A percentile compares a stretch with the other conserved stretches of the same genome.
Conservation (phyloP, 441 rosid genomes). For the Populus hybrid region DNA sequence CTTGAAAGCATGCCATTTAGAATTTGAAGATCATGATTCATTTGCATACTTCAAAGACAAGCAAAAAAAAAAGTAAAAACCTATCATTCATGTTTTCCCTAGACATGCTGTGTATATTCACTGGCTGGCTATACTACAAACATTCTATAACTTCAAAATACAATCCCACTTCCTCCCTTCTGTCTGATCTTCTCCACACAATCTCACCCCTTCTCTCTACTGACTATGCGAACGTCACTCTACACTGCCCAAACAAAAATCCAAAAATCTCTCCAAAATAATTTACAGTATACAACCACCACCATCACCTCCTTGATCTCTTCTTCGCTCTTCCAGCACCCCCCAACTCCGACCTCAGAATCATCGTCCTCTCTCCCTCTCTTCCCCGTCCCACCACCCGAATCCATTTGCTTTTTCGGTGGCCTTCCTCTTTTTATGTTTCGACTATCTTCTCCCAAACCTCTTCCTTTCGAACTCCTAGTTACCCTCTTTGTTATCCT, state of each 20-base stretch:
- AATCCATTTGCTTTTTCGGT: slow-evolving; percentile 24
- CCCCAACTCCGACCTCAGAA: slow-evolving; percentile 14
- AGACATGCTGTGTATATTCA: slow-evolving; percentile 11
- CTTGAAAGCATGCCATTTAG: no score
- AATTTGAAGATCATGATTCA: no score
- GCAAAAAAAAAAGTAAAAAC: neutral
- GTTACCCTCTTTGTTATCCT: slow-evolving; percentile 23
- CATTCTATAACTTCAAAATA: neutral
- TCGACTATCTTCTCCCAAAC: slow-evolving; percentile 32
- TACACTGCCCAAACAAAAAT: neutral
- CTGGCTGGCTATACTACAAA: slow-evolving; percentile 2
- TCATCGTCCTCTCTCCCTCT: slow-evolving; percentile 37
- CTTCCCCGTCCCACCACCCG: slow-evolving; percentile 21
- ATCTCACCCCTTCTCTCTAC: neutral
- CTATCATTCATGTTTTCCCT: slow-evolving; percentile 10
- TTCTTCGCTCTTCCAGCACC: slow-evolving; percentile 29
- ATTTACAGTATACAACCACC: slow-evolving; percentile 30
- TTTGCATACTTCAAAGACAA: neutral
- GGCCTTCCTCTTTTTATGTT: slow-evolving; percentile 37
- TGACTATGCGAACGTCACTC: neutral
- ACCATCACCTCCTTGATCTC: slow-evolving; percentile 34
- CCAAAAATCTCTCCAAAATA: neutral
- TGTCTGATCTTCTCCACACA: neutral
- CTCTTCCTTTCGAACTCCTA: slow-evolving; percentile 44
- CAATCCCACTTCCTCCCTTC: neutral